Percentiles rank a stretch among this genome's conserved stretches.
phyloP scores from a whole-genome alignment of 805 yeast species.

The Priceomyces melissophilus region DNA sequence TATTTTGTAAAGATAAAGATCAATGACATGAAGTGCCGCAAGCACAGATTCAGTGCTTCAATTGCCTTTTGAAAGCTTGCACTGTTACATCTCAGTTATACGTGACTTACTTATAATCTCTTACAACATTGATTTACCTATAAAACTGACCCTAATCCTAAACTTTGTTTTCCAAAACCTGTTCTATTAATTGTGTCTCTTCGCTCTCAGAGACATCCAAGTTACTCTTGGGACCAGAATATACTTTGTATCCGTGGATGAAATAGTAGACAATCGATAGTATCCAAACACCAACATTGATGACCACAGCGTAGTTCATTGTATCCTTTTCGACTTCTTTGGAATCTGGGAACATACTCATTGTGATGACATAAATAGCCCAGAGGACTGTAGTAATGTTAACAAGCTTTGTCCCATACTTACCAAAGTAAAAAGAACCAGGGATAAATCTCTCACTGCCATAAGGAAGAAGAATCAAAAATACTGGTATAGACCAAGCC shows the following conservation, averaged over 20 bases:
- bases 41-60: too few species aligned
- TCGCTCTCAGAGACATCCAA: slow-evolving; percentile 11
- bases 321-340: slow-evolving; percentile 36
- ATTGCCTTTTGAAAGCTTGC: too few species aligned
- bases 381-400: slow-evolving; percentile 47
- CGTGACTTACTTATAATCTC: too few species aligned
- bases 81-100: too few species aligned
- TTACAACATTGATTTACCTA: too few species aligned
- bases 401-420: slow-evolving; percentile 38
- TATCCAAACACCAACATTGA: slow-evolving; percentile 59
- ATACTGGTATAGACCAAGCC: slow-evolving; percentile 61
- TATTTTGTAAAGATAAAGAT: too few species aligned
- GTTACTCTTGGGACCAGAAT: slow-evolving; percentile 50
- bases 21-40: too few species aligned
- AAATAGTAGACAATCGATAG: slow-evolving; percentile 51
- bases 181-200: not conserved
- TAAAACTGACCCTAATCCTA: too few species aligned
- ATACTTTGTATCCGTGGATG: slow-evolving; percentile 50
- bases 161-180: slow-evolving; percentile 2
- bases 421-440: slow-evolving; percentile 66
- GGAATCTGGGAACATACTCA: slow-evolving; percentile 61
- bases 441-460: slow-evolving; percentile 53
- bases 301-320: slow-evolving; percentile 71
- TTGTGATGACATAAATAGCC: slow-evolving; percentile 49
- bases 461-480: slow-evolving; percentile 47